Percentiles rank a stretch among this genome's conserved stretches.
These are phyloP conservation scores for Porcisia hertigi DNA, from an alignment of 208 protist genomes.

Conservation along the genomic window DNA sequence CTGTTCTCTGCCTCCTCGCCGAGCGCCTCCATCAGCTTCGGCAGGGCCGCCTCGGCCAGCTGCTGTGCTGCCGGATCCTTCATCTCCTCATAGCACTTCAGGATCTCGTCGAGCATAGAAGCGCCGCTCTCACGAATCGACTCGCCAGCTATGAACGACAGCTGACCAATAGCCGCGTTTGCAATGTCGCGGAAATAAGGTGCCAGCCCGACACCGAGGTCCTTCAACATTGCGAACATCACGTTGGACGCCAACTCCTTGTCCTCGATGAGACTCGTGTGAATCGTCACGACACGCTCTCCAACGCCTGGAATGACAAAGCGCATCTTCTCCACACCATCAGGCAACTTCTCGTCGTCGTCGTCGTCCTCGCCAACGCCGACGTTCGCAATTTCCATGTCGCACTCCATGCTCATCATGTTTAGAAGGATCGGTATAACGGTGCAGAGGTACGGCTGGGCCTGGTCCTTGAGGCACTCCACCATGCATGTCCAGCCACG, in stretches of 20 bases:
- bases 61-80: slow-evolving; percentile 40
- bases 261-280: slow-evolving; percentile 87
- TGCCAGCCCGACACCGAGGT: slow-evolving; percentile 53
- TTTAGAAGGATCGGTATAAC: slow-evolving; percentile 77
- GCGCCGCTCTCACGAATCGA: slow-evolving; percentile 73
- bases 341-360: slow-evolving; percentile 45
- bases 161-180: slow-evolving; percentile 55
- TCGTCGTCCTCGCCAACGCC: slow-evolving; percentile 66
- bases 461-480: slow-evolving; percentile 76
- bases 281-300: slow-evolving; percentile 70
- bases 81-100: slow-evolving; percentile 53
- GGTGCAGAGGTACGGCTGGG: slow-evolving; percentile 69
- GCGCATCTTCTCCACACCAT: slow-evolving; percentile 52
- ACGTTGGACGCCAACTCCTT: slow-evolving; percentile 85
- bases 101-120: slow-evolving; percentile 70
- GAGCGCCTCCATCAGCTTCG: slow-evolving; percentile 56
- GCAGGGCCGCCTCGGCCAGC: slow-evolving; percentile 50
- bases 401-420: slow-evolving; percentile 78
- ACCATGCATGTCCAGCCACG: slow-evolving; percentile 92
- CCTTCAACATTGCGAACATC: slow-evolving; percentile 64
- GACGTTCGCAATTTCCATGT: slow-evolving; percentile 61
- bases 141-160: slow-evolving; percentile 62
- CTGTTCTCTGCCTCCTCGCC: slow-evolving; percentile 65
- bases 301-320: slow-evolving; percentile 78
- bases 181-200: slow-evolving; percentile 73